phyloP scores from a whole-genome alignment of 2,329 filamentous ascomycete genomes.

The Clonostachys chloroleuca region DNA sequence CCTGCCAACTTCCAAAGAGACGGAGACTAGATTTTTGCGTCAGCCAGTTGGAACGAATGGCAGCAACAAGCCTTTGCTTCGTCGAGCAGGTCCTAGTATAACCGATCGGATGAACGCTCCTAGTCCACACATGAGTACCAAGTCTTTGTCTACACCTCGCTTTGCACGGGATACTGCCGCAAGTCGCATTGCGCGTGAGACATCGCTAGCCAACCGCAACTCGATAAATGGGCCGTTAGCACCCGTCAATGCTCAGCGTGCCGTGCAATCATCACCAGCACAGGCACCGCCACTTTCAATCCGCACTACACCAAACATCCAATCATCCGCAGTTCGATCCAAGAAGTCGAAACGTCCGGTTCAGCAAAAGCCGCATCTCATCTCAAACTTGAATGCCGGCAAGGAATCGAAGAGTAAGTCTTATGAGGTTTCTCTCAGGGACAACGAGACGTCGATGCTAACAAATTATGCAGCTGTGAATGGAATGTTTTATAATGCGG shows the following conservation, averaged over 20 bases:
- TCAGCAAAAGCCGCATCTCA: slow-evolving; percentile 78
- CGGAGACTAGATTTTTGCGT: slow-evolving; percentile 80
- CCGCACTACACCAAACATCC: slow-evolving; percentile 44
- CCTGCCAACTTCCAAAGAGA: slow-evolving; percentile 77
- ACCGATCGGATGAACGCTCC: slow-evolving; percentile 26
- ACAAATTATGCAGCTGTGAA: slow-evolving; percentile 63
- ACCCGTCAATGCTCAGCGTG: slow-evolving; percentile 45
- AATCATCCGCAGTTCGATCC: slow-evolving; percentile 37
- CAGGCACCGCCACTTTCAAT: background rate
- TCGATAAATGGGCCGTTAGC: slow-evolving; percentile 49
- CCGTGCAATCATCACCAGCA: background rate
- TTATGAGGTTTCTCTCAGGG: background rate
- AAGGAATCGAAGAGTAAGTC: slow-evolving; percentile 77
- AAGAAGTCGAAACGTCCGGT: slow-evolving; percentile 54
- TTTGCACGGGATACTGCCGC: slow-evolving; percentile 64
- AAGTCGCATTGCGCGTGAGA: slow-evolving; percentile 61
- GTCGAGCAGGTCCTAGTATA: slow-evolving; percentile 20
- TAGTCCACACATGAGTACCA: too few relatives aligned
- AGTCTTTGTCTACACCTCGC: slow-evolving; percentile 41
- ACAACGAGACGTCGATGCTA: background rate
- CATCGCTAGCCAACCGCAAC: slow-evolving; percentile 54
- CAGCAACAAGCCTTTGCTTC: slow-evolving; percentile 59
- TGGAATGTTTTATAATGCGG: slow-evolving; percentile 94
- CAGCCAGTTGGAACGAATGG: slow-evolving; percentile 58
- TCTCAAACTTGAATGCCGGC: slow-evolving; percentile 72